Evolutionary conservation across 129 eudicot genomes (phyloP).

Genomic region (Sambucus nigra): DNA sequence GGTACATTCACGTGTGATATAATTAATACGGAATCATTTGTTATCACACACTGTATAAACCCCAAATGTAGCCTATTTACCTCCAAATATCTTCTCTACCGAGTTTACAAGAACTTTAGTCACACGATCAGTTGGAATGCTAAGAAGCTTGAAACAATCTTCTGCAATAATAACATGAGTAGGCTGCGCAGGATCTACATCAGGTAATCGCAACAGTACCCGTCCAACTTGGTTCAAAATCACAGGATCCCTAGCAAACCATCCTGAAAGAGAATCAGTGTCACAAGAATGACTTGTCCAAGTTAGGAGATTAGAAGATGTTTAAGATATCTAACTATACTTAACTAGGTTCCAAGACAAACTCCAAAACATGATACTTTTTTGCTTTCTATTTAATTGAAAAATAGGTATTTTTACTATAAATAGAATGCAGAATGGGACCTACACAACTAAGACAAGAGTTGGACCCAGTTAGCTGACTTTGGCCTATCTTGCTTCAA

Average conservation of each 20-base stretch:
- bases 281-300: not conserved
- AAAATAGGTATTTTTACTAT: too few species aligned
- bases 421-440: not conserved
- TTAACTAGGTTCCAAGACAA: not conserved
- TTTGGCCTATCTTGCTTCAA: not conserved
- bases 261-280: slow-evolving; percentile 33
- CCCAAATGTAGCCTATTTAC: slow-evolving; percentile 25
- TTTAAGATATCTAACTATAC: not conserved
- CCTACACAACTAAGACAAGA: not conserved
- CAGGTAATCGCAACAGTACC: slow-evolving; percentile 39
- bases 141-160: slow-evolving; percentile 76
- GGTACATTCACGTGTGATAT: too few species aligned
- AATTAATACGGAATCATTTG: too few species aligned
- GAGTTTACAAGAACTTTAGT: slow-evolving; percentile 33
- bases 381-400: too few species aligned
- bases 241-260: slow-evolving; percentile 81
- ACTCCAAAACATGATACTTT: not conserved
- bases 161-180: slow-evolving; percentile 54
- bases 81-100: slow-evolving; percentile 55
- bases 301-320: not conserved
- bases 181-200: slow-evolving; percentile 26
- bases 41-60: too few species aligned
- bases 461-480: not conserved
- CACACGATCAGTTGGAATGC: slow-evolving; percentile 41
- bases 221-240: slow-evolving; percentile 61